A percentile compares a stretch with the other conserved stretches of the same genome.
Evolutionary conservation across 495 filamentous ascomycete species (phyloP).

Genomic region (Halenospora varia): DNA sequence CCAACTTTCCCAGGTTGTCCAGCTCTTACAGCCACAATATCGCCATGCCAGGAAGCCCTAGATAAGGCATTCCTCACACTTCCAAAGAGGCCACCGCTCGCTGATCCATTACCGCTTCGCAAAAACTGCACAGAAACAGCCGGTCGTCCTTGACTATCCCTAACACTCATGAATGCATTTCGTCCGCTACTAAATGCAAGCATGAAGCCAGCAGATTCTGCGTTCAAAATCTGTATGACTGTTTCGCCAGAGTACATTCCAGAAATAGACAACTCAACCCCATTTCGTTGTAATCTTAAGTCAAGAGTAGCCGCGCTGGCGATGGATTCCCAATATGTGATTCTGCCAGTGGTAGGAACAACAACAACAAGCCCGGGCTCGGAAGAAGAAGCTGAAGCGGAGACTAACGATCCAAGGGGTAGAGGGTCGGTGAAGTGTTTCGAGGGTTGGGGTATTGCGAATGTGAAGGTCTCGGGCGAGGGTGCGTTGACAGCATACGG

Average conservation of each 20-base stretch:
- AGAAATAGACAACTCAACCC: slow-evolving; percentile 67
- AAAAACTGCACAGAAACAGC: slow-evolving; percentile 72
- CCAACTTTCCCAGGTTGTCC: slow-evolving; percentile 66
- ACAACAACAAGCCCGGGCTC: slow-evolving; percentile 83
- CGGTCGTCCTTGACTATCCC: slow-evolving; percentile 82
- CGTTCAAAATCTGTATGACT: slow-evolving; percentile 70
- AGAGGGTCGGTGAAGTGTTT: slow-evolving; percentile 59
- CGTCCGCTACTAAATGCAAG: slow-evolving; percentile 79
- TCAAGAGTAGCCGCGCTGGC: slow-evolving; percentile 74
- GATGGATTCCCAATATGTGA: slow-evolving; percentile 93
- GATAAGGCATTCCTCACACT: slow-evolving; percentile 69
- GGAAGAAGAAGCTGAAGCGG: slow-evolving; percentile 61
- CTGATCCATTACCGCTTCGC: slow-evolving; percentile 39
- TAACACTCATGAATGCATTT: slow-evolving; percentile 76
- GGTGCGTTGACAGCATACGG: slow-evolving; percentile 65
- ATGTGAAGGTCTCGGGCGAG: slow-evolving; percentile 65
- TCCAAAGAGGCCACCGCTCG: slow-evolving; percentile 62
- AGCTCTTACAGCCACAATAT: slow-evolving; percentile 72
- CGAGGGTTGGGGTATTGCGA: slow-evolving; percentile 71
- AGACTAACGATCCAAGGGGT: slow-evolving; percentile 77
- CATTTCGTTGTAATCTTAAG: slow-evolving; percentile 69
- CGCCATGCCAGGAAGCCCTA: slow-evolving; percentile 60
- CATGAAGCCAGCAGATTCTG: slow-evolving; percentile 79
- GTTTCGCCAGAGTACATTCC: slow-evolving; percentile 75
- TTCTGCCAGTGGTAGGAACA: slow-evolving; percentile 74